Base-by-base conservation (phyloP, 805 yeast species). In the Sugiyamaella floridensis region DNA sequence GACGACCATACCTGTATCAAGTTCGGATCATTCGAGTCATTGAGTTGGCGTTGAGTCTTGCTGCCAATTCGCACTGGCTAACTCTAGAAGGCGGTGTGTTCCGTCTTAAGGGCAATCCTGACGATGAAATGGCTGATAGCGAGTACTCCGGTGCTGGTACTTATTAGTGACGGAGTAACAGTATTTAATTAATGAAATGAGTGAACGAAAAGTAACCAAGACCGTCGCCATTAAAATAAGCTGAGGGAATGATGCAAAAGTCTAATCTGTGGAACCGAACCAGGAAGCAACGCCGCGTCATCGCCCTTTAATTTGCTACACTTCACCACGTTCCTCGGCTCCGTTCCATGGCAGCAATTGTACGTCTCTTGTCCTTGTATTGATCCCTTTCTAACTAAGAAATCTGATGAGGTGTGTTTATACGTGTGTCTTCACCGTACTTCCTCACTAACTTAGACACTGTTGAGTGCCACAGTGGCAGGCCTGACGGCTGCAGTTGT, bases 401-500 rank as follows among this genome's bases (percentile, higher is more conserved):
- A 40, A 26, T 34, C 51, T 7, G 45, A 48, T 18, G 51, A 48
- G 50, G 50, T 47, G 22, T 10, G 50, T 16, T 16, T 11, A 4
- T 8, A 10, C n/a, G 12, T 4, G n/a, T 32, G n/a, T 32, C n/a
- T 8, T 10, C 37, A 32, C 37, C n/a, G n/a, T 11, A 32, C n/a
- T 8, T 11, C 37, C n/a, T 11, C 37, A 8, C 48, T 28, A 22
- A 44, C 18, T 8, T 7, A 58, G 67, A 42, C 63, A 58, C 60
- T 66, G 57, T 55, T 64, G 56, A 57, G 68, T 62, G 51, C 74
- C 52, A 55, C 69, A 55, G 54, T 67, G 55, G 65, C 80, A 59
- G 68, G 72, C 18, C 59, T 63, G 20, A 45, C 68, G 7, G 75
- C 76, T 15, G 69, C 71, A 19, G 59, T 65, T 16, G 66, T 65